phyloP scores from a whole-genome alignment of 1,139 yeast species.

The Candida pseudoviswanathii region DNA sequence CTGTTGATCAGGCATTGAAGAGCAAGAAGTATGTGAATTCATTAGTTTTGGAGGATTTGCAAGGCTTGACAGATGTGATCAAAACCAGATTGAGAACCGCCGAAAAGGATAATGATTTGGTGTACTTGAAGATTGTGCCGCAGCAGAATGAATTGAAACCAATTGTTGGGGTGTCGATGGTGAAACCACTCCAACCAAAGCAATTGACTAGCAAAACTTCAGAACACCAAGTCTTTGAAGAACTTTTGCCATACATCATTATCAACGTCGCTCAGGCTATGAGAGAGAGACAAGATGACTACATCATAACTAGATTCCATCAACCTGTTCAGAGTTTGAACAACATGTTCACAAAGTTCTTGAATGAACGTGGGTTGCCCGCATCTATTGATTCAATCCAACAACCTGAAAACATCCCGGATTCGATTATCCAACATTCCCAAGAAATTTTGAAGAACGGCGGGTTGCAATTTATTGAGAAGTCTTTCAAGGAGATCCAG shows the following conservation, averaged over 20 bases:
- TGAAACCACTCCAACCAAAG: constrained; percentile 47
- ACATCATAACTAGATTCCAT: constrained; percentile 51
- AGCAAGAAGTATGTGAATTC: constrained; percentile 45
- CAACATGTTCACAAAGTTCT: constrained; percentile 45
- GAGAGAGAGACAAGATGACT: constrained; percentile 63
- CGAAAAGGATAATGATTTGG: constrained; percentile 79
- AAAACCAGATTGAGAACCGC: constrained; percentile 52
- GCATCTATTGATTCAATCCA: constrained; percentile 66
- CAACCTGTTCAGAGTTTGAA: constrained; percentile 56
- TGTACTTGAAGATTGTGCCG: constrained; percentile 72
- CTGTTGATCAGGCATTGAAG: constrained; percentile 38
- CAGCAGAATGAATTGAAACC: constrained; percentile 39
- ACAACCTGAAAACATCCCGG: constrained; percentile 65
- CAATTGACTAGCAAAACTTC: constrained; percentile 23
- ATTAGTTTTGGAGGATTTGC: constrained; percentile 49
- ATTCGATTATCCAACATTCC: constrained; percentile 54
- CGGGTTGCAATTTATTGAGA: constrained; percentile 48
- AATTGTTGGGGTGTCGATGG: constrained; percentile 57
- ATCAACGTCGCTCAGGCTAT: constrained; percentile 71
- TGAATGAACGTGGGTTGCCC: constrained; percentile 53
- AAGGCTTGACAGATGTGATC: constrained; percentile 49
- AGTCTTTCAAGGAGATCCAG: constrained; percentile 48
- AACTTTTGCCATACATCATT: constrained; percentile 65
- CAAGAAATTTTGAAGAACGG: constrained; percentile 58
- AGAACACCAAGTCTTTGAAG: constrained; percentile 37